phyloP scores from a whole-genome alignment of 2,329 filamentous ascomycete species.

The Aspergillus fijiensis region DNA sequence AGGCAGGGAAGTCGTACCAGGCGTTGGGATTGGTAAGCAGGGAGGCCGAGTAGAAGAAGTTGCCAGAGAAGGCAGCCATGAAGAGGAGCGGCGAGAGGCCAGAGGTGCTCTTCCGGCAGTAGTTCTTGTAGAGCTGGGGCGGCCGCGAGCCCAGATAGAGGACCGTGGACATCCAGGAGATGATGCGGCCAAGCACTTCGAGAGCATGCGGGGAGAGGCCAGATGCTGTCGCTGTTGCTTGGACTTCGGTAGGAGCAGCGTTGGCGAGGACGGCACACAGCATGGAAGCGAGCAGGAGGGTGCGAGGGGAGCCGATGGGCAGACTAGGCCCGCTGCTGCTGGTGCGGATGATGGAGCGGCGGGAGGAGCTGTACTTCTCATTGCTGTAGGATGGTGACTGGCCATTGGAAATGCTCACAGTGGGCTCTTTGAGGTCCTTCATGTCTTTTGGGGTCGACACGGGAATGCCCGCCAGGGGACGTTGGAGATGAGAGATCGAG shows the following conservation, averaged over 20 bases:
- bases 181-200: slow-evolving; percentile 50
- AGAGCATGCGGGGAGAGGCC: slow-evolving; percentile 29
- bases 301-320: slow-evolving; percentile 42
- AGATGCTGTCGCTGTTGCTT: slow-evolving; percentile 11
- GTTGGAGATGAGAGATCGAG: slow-evolving; percentile 19
- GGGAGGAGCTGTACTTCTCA: slow-evolving; percentile 35
- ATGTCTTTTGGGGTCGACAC: slow-evolving; percentile 31
- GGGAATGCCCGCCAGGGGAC: slow-evolving; percentile 15
- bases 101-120: slow-evolving; percentile 60
- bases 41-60: slow-evolving; percentile 65
- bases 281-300: slow-evolving; percentile 46
- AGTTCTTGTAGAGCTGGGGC: slow-evolving; percentile 67
- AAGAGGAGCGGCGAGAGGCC: slow-evolving; percentile 65
- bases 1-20: slow-evolving; percentile 57
- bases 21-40: slow-evolving; percentile 63
- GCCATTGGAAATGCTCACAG: slow-evolving; percentile 19
- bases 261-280: slow-evolving; percentile 47
- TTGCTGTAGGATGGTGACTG: slow-evolving; percentile 33
- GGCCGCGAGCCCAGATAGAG: slow-evolving; percentile 61
- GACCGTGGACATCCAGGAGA: slow-evolving; percentile 58
- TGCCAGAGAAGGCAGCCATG: slow-evolving; percentile 65
- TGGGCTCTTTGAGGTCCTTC: slow-evolving; percentile 26
- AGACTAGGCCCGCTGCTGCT: slow-evolving; percentile 28
- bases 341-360: slow-evolving; percentile 28
- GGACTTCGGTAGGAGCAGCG: slow-evolving; percentile 36